A percentile compares a stretch with the other conserved stretches of the same genome.
Conservation (phyloP, 345 rosid genomes). For the Geranium rotundifolium region DNA sequence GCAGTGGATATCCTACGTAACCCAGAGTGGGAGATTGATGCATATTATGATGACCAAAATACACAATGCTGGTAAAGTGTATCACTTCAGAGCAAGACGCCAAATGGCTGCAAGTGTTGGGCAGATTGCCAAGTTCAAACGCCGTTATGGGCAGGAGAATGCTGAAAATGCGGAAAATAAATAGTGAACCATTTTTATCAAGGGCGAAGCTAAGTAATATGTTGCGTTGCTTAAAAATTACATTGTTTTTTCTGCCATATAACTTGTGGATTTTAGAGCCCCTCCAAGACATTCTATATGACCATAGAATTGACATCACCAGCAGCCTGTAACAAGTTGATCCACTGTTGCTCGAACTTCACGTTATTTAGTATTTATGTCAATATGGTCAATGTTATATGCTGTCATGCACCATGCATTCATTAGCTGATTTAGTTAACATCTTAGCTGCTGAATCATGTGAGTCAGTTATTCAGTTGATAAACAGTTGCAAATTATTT, state of each 20-base stretch:
- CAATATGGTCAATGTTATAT: too few relatives aligned
- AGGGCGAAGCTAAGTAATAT: neutral
- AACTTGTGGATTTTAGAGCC: too few relatives aligned
- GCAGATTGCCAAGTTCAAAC: conserved; percentile 75
- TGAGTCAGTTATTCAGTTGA: too few relatives aligned
- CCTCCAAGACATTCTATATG: too few relatives aligned
- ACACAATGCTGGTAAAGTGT: conserved; percentile 70
- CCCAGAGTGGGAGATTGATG: conserved; percentile 83
- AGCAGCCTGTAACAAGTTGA: too few relatives aligned
- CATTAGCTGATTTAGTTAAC: too few relatives aligned
- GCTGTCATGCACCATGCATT: too few relatives aligned
- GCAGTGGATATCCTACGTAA: conserved; percentile 95
- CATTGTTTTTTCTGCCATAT: neutral
- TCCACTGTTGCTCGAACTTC: too few relatives aligned
- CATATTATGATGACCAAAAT: conserved; percentile 83
- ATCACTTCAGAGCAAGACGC: conserved; percentile 77
- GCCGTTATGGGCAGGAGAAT: conserved; percentile 55
- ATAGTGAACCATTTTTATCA: conserved; percentile 2
- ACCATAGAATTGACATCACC: too few relatives aligned
- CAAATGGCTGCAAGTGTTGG: conserved; percentile 82
- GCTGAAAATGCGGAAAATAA: conserved; percentile 25
- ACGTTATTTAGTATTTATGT: too few relatives aligned
- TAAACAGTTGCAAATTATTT: too few relatives aligned
- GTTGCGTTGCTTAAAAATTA: neutral
- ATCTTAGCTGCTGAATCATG: too few relatives aligned